Percentiles rank a stretch among this genome's conserved stretches.
Conservation (phyloP, 1,284 basidiomycete genomes). For the Hemileia vastatrix region DNA sequence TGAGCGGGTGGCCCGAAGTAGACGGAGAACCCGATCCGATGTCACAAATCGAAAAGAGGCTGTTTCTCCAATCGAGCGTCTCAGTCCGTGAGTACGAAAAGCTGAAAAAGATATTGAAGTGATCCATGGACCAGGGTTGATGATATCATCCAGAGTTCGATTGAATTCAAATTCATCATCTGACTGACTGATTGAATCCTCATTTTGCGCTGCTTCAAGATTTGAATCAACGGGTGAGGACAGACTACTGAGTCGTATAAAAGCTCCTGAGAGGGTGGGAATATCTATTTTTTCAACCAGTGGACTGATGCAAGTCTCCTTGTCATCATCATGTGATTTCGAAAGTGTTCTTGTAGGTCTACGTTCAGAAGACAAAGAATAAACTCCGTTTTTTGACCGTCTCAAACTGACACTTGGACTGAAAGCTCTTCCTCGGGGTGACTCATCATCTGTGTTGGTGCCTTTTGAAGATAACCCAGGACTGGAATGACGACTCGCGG, state of each 20-base stretch:
- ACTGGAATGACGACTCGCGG: conserved; percentile 13
- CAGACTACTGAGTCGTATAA: too few species aligned
- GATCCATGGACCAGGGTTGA: conserved; percentile 17
- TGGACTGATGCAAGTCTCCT: conserved; percentile 10
- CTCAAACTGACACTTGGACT: too few species aligned
- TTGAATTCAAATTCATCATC: conserved; percentile 19
- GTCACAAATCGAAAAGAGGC: conserved; percentile 11
- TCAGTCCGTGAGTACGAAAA: conserved; percentile 17
- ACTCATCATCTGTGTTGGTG: too few species aligned
- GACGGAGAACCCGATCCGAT: conserved; percentile 1
- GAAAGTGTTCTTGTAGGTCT: too few species aligned
- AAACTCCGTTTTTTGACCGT: too few species aligned
- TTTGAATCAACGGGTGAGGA: too few species aligned
- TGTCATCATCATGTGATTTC: too few species aligned
- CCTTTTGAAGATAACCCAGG: too few species aligned
- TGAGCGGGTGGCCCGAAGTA: conserved; percentile 11
- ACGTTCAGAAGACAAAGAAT: too few species aligned
- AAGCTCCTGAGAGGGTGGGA: conserved; percentile 12
- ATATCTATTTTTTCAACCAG: conserved; percentile 1
- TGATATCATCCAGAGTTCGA: conserved; percentile 8
- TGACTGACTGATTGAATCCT: too few species aligned
- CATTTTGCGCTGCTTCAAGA: too few species aligned
- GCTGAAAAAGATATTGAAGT: conserved; percentile 12
- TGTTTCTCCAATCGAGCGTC: conserved; percentile 10
- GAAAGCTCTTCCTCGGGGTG: too few species aligned